Evolutionary conservation across 1,284 basidiomycete species (phyloP).

Genomic region (Singerocomus rubriflavus): DNA sequence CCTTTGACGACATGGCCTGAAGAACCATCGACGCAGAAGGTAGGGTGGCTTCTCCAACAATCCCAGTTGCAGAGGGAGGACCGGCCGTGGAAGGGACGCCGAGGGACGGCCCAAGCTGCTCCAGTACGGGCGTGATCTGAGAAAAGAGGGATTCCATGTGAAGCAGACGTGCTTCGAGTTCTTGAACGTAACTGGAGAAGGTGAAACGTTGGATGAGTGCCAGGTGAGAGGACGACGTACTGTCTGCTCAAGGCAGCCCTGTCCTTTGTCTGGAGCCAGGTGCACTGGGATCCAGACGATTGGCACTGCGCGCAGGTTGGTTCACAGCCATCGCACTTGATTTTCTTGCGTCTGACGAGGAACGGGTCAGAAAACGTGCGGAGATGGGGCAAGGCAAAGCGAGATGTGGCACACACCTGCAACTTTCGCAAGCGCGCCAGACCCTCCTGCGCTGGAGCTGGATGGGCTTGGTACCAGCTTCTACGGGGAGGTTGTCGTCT

Average conservation of each 20-base stretch:
- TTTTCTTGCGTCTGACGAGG: constrained; percentile 72
- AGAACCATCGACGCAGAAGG: constrained; percentile 39
- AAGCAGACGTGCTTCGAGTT: constrained; percentile 76
- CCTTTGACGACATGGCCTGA: constrained; percentile 43
- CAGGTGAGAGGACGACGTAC: constrained; percentile 44
- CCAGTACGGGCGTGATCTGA: constrained; percentile 73
- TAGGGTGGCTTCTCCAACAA: constrained; percentile 31
- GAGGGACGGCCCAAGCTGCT: constrained; percentile 56
- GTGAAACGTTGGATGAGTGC: constrained; percentile 18
- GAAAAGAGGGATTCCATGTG: constrained; percentile 81
- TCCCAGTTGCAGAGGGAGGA: constrained; percentile 30
- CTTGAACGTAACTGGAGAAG: constrained; percentile 72
- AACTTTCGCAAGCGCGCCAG: constrained; percentile 82
- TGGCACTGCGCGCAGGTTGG: constrained; percentile 80
- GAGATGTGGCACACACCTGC: constrained; percentile 55
- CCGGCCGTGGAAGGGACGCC: constrained; percentile 37
- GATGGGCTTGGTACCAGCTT: constrained; percentile 63
- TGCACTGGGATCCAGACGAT: constrained; percentile 69
- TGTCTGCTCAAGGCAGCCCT: constrained; percentile 81
- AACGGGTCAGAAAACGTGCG: constrained; percentile 17
- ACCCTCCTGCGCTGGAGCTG: constrained; percentile 73
- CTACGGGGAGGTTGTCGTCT: constrained; percentile 48
- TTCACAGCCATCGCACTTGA: constrained; percentile 83
- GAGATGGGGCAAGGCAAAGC: constrained; percentile 16
- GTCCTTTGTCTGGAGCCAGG: constrained; percentile 85